Evolutionary conservation across 306 rosid species (phyloP), one percentile per base, ranked within the genome.

Genomic region (Prunus armeniaca): DNA sequence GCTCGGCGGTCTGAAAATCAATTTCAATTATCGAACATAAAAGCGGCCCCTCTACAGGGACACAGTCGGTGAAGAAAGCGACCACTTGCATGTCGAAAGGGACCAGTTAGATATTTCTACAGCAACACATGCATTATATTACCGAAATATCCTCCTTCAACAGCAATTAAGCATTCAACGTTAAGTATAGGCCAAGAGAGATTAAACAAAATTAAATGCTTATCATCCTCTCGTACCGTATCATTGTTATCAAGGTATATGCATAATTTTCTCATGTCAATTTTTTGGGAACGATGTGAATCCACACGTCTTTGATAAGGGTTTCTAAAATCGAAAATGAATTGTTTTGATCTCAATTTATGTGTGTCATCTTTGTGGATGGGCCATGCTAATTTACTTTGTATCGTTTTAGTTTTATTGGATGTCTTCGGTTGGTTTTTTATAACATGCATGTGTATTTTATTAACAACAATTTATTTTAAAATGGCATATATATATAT

Each of bases 131-230:
- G 73, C 67, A 28, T 5, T 32, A 50, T 25, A 65, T 72, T 72
- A 57, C 81, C 56, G 3, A 65, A 76, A 64, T 46, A 76, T 55
- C 69, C 80, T 52, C 58, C 5, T 62, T 14, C 18, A 62, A 17
- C 7, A 56, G 12, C 2, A 57, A 57, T 22, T 20, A 57, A 10
- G 9, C 28, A 8, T 57, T 20, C 63, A 25, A 1, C 41, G 41
- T 34, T 32, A 6, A n/a, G 30, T 20, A 57, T 2, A 57, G 63
- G 5, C 24, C 28, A 3, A 24, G 12, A 24, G 12, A 13, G 4
- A 25, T 5, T 60, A 60, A 60, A 30, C 38, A 25, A 60, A 60
- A 10, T 18, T 24, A 12, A 12, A 47, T 47, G 51, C 4, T 13
- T 12, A 4, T 58, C 18, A 2, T 24, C 18, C 12, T 14, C n/a